These are phyloP conservation scores for Tulasnella sp. DNA, from an alignment of 768 basidiomycete genomes.

Conservation along the genomic window DNA sequence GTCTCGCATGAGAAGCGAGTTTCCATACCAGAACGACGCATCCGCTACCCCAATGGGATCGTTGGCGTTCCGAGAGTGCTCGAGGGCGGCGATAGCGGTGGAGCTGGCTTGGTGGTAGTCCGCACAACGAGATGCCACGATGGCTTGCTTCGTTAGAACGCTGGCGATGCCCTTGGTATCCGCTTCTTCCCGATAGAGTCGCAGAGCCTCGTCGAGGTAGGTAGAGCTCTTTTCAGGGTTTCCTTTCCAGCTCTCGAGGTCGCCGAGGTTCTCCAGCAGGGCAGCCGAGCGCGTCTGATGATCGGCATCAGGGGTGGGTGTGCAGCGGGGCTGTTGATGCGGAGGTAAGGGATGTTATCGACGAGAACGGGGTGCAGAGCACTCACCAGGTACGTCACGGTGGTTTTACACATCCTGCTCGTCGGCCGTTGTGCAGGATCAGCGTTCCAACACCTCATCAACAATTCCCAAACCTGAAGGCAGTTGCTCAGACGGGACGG, in stretches of 20 bases:
- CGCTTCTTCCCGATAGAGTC: not conserved
- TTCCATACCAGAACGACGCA: not conserved
- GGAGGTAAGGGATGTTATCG: not conserved
- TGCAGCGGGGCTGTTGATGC: not conserved
- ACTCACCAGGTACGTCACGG: not conserved
- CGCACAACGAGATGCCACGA: not conserved
- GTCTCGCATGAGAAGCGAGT: not conserved
- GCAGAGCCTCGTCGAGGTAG: not conserved
- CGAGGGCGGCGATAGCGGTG: not conserved
- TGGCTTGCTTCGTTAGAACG: not conserved
- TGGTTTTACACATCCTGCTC: not conserved
- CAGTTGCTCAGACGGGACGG: not conserved
- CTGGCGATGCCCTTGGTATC: not conserved
- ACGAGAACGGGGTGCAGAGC: not conserved
- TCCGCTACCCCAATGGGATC: not conserved
- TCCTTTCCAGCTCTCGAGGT: conserved; percentile 8
- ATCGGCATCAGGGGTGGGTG: not conserved
- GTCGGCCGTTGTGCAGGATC: not conserved
- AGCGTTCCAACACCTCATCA: not conserved
- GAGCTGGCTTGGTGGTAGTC: not conserved
- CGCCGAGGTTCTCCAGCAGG: not conserved
- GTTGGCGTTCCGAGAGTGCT: not conserved
- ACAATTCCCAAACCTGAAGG: conserved; percentile 3
- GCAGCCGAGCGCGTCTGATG: not conserved
- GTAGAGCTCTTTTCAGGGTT: not conserved